Base-by-base conservation (phyloP, 208 protist genomes). In the Trypanosoma scelopori region DNA sequence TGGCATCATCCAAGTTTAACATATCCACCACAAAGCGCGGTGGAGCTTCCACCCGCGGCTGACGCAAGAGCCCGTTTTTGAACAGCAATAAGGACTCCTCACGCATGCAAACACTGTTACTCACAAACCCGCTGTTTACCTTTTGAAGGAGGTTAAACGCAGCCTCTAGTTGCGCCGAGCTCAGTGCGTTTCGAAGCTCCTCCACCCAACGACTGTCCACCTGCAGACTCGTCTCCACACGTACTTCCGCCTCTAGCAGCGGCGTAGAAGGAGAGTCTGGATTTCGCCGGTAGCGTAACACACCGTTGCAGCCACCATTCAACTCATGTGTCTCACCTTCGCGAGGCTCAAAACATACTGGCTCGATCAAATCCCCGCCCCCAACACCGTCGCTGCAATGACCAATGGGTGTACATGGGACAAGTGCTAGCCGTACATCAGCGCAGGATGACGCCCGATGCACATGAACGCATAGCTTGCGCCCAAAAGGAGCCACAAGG, bases 241-340 rank as follows among this genome's bases (percentile, higher is more conserved):
- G 39, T 7, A 89, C 53, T 35, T 85, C 83, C 1, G 73, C 79
- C 18, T 70, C 41, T 16, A 85, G 61, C 16, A 57, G 42, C 27
- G 63, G 28, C 13, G 47, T 23, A 15, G 45, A 7, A 23, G 63
- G 35, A 46, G 55, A 58, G 13, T 70, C 59, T 6, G 63, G 7
- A 47, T 37, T 41, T 30, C 52, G 32, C 9, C 16, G 39, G 45
- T 65, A 69, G 49, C 46, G 67, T 50, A 69, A 20, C 11, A 68
- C 39, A 32, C 35, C 43, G 46, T 58, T 48, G 27, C 64, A 70
- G 41, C 57, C 53, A n/a, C 42, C 73, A 48, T 32, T 35, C 28
- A 69, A 15, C 43, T 69, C 55, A 50, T 62, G 61, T 39, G 46
- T 67, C 16, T 53, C 65, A 41, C 59, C 74, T n/a, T 75, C 74